Conservation (phyloP, 768 basidiomycete species). For the Leccinum boreale region DNA sequence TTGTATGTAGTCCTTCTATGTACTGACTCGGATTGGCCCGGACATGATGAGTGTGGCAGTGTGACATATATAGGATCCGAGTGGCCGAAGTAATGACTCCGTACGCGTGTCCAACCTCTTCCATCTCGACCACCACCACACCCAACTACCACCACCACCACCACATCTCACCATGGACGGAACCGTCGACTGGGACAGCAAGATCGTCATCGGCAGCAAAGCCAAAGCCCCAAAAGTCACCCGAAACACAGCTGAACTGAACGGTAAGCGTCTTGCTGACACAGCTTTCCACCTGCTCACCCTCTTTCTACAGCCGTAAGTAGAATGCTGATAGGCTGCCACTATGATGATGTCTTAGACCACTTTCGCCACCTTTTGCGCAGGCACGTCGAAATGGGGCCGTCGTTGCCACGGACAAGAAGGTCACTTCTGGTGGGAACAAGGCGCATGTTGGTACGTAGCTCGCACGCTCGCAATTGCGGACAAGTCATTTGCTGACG, state of each 20-base stretch:
- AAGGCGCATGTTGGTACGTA: conserved; percentile 71
- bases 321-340: conserved; percentile 1
- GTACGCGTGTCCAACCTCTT: neutral
- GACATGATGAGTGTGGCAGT: neutral
- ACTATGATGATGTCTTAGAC: neutral
- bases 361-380: conserved; percentile 7
- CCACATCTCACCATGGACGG: conserved; percentile 35
- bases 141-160: neutral
- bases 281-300: conserved; percentile 13
- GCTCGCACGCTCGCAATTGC: neutral
- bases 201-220: conserved; percentile 70
- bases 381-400: conserved; percentile 76
- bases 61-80: conserved; percentile 1
- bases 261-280: conserved; percentile 33
- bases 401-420: conserved; percentile 83
- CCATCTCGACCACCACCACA: conserved; percentile 16
- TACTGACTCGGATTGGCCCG: neutral
- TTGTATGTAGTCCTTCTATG: no score
- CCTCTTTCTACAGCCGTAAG: conserved; percentile 48
- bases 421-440: conserved; percentile 63
- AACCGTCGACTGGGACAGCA: conserved; percentile 66
- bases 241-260: conserved; percentile 58
- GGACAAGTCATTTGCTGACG: neutral
- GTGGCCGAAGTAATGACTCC: neutral
- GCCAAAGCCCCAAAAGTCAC: conserved; percentile 59